Evolutionary conservation across 164 flowering plant species (phyloP).

Genomic region (Taxillus chinensis): DNA sequence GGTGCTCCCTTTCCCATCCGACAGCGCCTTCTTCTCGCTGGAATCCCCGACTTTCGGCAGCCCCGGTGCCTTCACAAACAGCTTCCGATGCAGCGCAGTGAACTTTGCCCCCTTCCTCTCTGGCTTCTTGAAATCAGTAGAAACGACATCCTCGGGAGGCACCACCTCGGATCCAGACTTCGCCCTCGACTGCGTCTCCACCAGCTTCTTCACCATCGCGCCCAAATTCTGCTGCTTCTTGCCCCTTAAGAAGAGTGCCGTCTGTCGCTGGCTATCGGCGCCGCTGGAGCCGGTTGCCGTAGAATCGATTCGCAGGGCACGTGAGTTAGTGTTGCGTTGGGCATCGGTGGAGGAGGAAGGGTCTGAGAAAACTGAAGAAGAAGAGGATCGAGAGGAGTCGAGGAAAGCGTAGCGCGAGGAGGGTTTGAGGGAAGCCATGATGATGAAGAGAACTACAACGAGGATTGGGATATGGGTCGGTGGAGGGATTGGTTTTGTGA

Average conservation of each 20-base stretch:
- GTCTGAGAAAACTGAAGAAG: conserved; percentile 38
- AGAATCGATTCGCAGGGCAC: neutral
- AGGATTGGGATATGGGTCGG: no score
- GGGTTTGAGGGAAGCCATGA: conserved; percentile 19
- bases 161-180: conserved; percentile 13
- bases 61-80: conserved; percentile 36
- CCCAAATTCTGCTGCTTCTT: conserved; percentile 39
- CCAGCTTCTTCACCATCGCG: conserved; percentile 65
- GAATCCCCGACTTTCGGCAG: neutral
- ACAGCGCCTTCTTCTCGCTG: conserved; percentile 46
- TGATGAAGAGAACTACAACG: no score
- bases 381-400: conserved; percentile 44
- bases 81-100: conserved; percentile 44
- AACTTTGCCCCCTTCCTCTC: conserved; percentile 39
- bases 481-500: no score
- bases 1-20: conserved; percentile 71
- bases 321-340: conserved; percentile 12
- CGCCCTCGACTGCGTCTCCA: conserved; percentile 40
- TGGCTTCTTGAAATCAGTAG: conserved; percentile 66
- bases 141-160: conserved; percentile 27
- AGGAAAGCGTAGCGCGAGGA: conserved; percentile 54
- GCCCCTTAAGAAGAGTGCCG: neutral
- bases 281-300: neutral
- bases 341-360: conserved; percentile 53
- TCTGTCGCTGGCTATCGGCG: neutral